These are phyloP conservation scores for Eutrema heterophyllum DNA, from an alignment of 345 rosid species.

Conservation along the genomic window DNA sequence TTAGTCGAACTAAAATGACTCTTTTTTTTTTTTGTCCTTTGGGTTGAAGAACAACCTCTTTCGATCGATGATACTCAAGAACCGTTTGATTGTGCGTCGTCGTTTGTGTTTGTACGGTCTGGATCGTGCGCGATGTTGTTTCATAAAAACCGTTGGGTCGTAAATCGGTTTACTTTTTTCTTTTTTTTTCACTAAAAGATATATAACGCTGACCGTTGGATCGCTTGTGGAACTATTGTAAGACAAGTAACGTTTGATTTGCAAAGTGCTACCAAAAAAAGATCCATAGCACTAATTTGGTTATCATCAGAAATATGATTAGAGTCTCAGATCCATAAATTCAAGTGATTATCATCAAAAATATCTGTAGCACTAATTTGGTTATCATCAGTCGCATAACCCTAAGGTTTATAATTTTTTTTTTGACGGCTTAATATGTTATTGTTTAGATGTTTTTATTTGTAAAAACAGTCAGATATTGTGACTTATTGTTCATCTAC, in stretches of 20 bases:
- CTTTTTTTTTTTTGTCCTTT: not conserved
- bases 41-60: not conserved
- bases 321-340: not conserved
- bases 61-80: not conserved
- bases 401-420: too few relatives aligned
- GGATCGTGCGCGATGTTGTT: constrained; percentile 7
- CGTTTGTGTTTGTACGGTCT: constrained; percentile 15
- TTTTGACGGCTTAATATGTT: too few relatives aligned
- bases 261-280: not conserved
- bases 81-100: constrained; percentile 7
- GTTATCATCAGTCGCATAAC: too few relatives aligned
- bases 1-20: not conserved
- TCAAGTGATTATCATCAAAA: not conserved
- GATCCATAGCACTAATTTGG: not conserved
- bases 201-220: not conserved
- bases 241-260: not conserved
- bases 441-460: too few relatives aligned
- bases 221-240: not conserved
- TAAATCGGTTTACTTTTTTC: not conserved
- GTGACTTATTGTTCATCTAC: too few relatives aligned
- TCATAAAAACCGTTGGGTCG: constrained; percentile 17
- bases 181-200: not conserved
- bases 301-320: not conserved
- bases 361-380: not conserved
- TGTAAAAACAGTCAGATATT: too few relatives aligned